These are phyloP conservation scores for Polygonum maritimum DNA, from an alignment of 148 eudicot species.

Conservation along the genomic window DNA sequence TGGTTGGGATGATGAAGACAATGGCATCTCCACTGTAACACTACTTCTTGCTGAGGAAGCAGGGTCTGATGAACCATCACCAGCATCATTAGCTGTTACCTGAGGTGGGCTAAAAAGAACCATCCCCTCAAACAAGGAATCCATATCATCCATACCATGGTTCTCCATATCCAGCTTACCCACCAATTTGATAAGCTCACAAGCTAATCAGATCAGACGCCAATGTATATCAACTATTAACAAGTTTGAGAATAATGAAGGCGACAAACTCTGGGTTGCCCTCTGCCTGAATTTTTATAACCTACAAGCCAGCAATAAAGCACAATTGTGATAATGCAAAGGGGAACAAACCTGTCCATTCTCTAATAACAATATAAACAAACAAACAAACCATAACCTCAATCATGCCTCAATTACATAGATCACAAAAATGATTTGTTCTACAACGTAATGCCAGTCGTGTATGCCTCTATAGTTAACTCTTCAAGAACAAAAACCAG, in stretches of 20 bases:
- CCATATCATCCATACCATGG: slow-evolving; percentile 40
- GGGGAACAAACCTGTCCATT: neutral
- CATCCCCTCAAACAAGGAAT: slow-evolving; percentile 76
- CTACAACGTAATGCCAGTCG: neutral
- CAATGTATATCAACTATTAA: neutral
- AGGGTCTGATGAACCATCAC: slow-evolving; percentile 8
- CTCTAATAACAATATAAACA: neutral
- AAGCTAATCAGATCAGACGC: neutral
- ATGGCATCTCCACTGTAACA: slow-evolving; percentile 11
- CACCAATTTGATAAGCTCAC: neutral
- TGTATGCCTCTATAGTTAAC: neutral
- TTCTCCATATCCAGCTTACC: slow-evolving; percentile 20
- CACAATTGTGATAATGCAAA: neutral
- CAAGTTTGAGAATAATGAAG: neutral
- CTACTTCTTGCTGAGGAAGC: slow-evolving; percentile 12
- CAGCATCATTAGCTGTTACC: slow-evolving; percentile 15
- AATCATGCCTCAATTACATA: neutral
- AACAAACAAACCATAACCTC: neutral
- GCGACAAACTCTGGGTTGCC: neutral
- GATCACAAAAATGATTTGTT: neutral
- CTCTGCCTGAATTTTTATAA: neutral
- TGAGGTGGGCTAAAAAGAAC: slow-evolving; percentile 51
- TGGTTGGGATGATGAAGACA: slow-evolving; percentile 33
- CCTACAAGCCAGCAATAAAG: slow-evolving; percentile 1
- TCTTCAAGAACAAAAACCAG: neutral